Conservation (phyloP, 768 basidiomycete species). For the Mycena leptocephala region DNA sequence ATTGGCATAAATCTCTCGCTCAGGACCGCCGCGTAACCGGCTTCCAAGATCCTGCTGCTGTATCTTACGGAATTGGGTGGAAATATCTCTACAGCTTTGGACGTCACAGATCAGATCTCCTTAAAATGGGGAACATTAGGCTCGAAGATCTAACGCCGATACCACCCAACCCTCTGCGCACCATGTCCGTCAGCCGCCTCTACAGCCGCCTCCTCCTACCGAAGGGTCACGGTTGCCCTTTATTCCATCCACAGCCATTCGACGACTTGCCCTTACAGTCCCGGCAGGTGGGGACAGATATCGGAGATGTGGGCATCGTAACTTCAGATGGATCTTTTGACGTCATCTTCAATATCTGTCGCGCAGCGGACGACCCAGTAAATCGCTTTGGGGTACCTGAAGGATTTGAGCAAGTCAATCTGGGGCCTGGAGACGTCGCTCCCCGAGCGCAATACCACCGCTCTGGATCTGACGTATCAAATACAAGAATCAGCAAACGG, state of each 20-base stretch:
- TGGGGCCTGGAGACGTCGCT: background rate
- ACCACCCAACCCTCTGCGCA: too few relatives aligned
- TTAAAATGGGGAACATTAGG: background rate
- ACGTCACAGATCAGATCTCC: background rate
- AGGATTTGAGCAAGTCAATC: conserved; percentile 9
- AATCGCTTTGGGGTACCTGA: too few relatives aligned
- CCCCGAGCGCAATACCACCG: background rate
- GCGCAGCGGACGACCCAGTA: conserved; percentile 19
- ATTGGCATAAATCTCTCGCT: too few relatives aligned
- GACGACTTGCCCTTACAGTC: background rate
- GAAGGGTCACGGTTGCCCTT: too few relatives aligned
- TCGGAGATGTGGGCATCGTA: conserved; percentile 35
- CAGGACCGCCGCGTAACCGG: too few relatives aligned
- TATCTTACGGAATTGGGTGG: too few relatives aligned
- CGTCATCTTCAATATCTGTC: conserved; percentile 33
- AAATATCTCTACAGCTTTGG: background rate
- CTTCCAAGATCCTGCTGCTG: too few relatives aligned
- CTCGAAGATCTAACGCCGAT: too few relatives aligned
- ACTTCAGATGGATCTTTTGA: conserved; percentile 31
- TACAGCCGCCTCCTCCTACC: conserved; percentile 5
- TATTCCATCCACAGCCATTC: conserved; percentile 8
- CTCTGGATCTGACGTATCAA: conserved; percentile 13
- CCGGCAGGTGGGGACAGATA: background rate
- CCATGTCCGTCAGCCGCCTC: conserved; percentile 1
- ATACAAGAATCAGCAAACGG: too few relatives aligned